A percentile compares a stretch with the other conserved stretches of the same genome.
Conservation (phyloP, 352 stramenopile species). For the Pythium guiyangense region DNA sequence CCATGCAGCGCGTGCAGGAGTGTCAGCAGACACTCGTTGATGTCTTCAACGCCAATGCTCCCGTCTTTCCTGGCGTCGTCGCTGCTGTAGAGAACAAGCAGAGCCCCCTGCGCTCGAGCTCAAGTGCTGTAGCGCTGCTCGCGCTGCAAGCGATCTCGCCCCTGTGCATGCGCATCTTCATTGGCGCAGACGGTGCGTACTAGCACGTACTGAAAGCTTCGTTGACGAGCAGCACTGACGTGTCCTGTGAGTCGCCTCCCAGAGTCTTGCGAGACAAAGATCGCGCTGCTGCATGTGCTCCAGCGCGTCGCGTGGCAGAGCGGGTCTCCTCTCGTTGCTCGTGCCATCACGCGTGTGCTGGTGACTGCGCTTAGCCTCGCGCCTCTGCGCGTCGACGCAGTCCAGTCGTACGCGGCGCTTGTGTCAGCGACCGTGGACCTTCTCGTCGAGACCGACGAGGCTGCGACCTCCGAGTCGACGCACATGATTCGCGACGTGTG, state of each 20-base stretch:
- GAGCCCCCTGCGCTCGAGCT: conserved; percentile 3
- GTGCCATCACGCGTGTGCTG: conserved; percentile 4
- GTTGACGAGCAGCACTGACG: background rate
- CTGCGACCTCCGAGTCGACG: background rate
- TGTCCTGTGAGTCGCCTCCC: background rate
- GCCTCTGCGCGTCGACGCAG: too few species aligned
- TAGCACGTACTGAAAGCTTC: too few species aligned
- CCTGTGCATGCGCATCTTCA: conserved; percentile 33
- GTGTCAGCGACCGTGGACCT: too few species aligned
- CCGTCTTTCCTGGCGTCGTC: conserved; percentile 33
- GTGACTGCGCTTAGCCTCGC: too few species aligned
- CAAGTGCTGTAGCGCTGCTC: background rate
- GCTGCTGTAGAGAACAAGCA: conserved; percentile 24
- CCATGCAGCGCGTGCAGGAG: conserved; percentile 1
- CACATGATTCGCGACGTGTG: conserved; percentile 7
- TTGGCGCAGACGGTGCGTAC: conserved; percentile 15
- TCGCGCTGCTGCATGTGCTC: conserved; percentile 31
- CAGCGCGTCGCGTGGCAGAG: conserved; percentile 34
- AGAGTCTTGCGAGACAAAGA: conserved; percentile 20
- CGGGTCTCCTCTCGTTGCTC: conserved; percentile 2
- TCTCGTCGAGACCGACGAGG: conserved; percentile 9
- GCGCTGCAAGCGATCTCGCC: conserved; percentile 24
- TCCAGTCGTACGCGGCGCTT: too few species aligned
- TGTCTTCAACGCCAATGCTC: conserved; percentile 35
- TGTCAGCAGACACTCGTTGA: conserved; percentile 22